phyloP scores from a whole-genome alignment of 2,329 filamentous ascomycete species.

The Fusarium mundagurra region DNA sequence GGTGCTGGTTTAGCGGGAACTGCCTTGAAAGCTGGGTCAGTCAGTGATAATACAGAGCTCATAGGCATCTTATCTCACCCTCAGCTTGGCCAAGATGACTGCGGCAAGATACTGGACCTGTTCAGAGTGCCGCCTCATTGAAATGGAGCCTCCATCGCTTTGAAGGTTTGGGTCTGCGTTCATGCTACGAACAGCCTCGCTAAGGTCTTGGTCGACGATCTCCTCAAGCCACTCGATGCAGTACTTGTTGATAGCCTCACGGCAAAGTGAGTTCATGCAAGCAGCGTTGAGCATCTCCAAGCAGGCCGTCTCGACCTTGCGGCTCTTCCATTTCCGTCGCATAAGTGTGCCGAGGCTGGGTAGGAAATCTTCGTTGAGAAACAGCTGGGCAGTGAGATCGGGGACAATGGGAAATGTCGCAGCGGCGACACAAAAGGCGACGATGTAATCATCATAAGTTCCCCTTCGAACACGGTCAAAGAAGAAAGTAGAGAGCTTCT shows the following conservation, averaged over 20 bases:
- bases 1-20: conserved; percentile 57
- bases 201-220: conserved; percentile 77
- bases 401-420: conserved; percentile 88
- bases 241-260: conserved; percentile 85
- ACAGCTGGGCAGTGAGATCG: conserved; percentile 77
- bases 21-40: conserved; percentile 64
- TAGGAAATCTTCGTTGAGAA: conserved; percentile 89
- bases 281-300: conserved; percentile 92
- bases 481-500: conserved; percentile 79
- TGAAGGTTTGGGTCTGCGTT: conserved; percentile 66
- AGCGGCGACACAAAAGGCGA: conserved; percentile 92
- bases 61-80: conserved; percentile 53
- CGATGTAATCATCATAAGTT: conserved; percentile 87
- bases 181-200: conserved; percentile 61
- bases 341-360: conserved; percentile 79
- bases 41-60: conserved; percentile 51
- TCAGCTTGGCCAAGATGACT: conserved; percentile 78
- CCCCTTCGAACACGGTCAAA: conserved; percentile 74
- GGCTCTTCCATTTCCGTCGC: conserved; percentile 82
- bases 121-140: conserved; percentile 69
- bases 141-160: conserved; percentile 67
- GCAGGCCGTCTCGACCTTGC: conserved; percentile 85
- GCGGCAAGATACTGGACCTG: conserved; percentile 74
- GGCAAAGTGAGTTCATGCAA: conserved; percentile 84
- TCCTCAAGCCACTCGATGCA: conserved; percentile 89